Conservation (phyloP, 169 alveolate species). For the Cyclospora cayetanensis region DNA sequence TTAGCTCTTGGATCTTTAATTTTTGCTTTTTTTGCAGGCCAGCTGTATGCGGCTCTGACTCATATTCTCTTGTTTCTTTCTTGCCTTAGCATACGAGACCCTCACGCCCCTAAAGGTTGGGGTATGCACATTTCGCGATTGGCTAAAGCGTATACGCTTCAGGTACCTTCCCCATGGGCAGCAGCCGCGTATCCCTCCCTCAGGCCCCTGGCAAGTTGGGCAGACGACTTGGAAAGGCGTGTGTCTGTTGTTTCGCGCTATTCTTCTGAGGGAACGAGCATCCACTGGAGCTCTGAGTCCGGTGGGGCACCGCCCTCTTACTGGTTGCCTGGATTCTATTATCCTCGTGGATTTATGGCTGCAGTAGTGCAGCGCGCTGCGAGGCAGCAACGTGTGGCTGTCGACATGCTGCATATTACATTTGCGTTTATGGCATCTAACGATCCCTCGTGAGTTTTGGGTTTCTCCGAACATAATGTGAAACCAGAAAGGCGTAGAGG, state of each 20-base stretch:
- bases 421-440: constrained; percentile 74
- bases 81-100: no score
- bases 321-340: constrained; percentile 91
- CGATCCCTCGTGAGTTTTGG: neutral
- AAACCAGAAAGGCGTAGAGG: no score
- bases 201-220: constrained; percentile 90
- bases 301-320: constrained; percentile 86
- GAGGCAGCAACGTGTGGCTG: constrained; percentile 88
- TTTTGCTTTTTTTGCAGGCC: no score
- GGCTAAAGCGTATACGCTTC: constrained; percentile 88
- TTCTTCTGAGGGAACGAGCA: constrained; percentile 78
- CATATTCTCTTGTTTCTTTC: no score
- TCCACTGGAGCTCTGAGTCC: no score
- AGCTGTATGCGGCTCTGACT: no score
- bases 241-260: constrained; percentile 86
- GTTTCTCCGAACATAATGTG: no score
- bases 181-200: constrained; percentile 91
- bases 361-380: constrained; percentile 92
- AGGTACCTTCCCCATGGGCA: constrained; percentile 84
- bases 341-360: constrained; percentile 91
- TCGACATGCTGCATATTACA: constrained; percentile 87
- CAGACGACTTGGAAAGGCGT: constrained; percentile 84
- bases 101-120: no score
- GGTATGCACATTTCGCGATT: no score
- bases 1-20: neutral